Base-by-base conservation (phyloP, 208 protist species). In the Phytomonas francai region DNA sequence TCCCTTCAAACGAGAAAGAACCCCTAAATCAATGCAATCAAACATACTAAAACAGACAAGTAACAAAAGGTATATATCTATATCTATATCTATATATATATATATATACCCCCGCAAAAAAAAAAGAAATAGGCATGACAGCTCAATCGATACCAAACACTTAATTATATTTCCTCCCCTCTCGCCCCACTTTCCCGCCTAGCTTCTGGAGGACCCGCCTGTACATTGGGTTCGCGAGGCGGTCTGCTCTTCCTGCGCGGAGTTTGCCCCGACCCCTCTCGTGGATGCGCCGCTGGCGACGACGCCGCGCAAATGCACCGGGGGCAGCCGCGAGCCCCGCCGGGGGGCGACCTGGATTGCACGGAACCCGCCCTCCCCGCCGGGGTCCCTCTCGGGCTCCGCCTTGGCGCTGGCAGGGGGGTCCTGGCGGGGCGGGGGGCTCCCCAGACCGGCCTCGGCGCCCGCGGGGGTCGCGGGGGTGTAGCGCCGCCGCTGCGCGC, bases 221-320 rank as follows among this genome's bases (percentile, higher is more conserved):
- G 34, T 39, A 9, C 3, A 39, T 12, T 3, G 34, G 9, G 3
- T 39, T 9, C 34, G 6, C 34, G 34, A 39, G 34, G 34, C 34
- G 34, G 6, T 39, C 9, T 9, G 34, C 34, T 39, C 34, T 9
- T 39, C 34, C 34, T 3, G 34, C 34, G 34, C 6, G 34, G 34
- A 3, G 34, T 9, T 9, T 3, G 6, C 34, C 34, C 34, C 6
- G 34, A 39, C 34, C 34, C 3, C 34, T 9, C 34, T 3, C 34
- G 34, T 9, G 29, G 32, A 33, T 25, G 25, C n/a, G 59, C 42
- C 31, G 16, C 67, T 71, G 32, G 68, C 39, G 3, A 56, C 59
- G 16, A 78, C 61, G 27, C 68, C 68, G 36, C 73, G 73, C 33
- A 78, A 49, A 32, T 78, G 73, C n/a, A 66, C 73, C n/a, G 73